Evolutionary conservation across 176 grass and related monocot genomes (phyloP).

Genomic region (Oryza meridionalis): DNA sequence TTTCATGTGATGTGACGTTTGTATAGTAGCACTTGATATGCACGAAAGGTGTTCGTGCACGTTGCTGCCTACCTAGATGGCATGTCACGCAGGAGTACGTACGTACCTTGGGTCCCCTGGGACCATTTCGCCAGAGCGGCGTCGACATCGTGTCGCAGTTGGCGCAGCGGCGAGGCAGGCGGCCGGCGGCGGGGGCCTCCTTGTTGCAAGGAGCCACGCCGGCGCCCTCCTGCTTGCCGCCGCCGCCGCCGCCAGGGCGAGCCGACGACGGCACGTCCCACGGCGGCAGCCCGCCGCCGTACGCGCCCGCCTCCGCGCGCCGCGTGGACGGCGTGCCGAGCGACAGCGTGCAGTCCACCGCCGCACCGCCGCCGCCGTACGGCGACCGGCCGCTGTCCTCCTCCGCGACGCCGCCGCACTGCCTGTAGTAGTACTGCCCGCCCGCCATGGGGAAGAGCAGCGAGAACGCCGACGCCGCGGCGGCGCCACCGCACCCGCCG

Average conservation of each 20-base stretch:
- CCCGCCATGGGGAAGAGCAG: constrained; percentile 43
- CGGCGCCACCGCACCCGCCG: constrained; percentile 41
- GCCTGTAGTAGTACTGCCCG: constrained; percentile 16
- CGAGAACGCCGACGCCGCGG: constrained; percentile 41
- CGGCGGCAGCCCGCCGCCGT: constrained; percentile 27
- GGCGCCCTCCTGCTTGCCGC: background rate
- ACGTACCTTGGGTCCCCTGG: constrained; percentile 76
- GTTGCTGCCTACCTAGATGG: too few relatives aligned
- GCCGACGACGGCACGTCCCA: constrained; percentile 1
- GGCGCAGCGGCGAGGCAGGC: constrained; percentile 58
- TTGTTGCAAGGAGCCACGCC: background rate
- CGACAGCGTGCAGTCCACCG: constrained; percentile 82
- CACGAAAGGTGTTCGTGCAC: background rate
- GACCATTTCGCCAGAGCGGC: constrained; percentile 85
- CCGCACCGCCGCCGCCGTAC: constrained; percentile 9
- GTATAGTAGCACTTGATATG: background rate
- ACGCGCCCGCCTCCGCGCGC: constrained; percentile 2
- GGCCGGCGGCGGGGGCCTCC: background rate
- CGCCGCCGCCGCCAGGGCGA: background rate
- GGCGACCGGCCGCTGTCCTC: background rate
- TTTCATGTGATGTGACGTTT: background rate
- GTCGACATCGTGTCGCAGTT: constrained; percentile 88
- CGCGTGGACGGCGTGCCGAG: constrained; percentile 83
- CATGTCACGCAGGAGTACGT: background rate
- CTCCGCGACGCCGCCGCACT: constrained; percentile 5